These are phyloP conservation scores for Triticum timopheevii DNA, from an alignment of 176 grass and related monocot species.

Conservation along the genomic window DNA sequence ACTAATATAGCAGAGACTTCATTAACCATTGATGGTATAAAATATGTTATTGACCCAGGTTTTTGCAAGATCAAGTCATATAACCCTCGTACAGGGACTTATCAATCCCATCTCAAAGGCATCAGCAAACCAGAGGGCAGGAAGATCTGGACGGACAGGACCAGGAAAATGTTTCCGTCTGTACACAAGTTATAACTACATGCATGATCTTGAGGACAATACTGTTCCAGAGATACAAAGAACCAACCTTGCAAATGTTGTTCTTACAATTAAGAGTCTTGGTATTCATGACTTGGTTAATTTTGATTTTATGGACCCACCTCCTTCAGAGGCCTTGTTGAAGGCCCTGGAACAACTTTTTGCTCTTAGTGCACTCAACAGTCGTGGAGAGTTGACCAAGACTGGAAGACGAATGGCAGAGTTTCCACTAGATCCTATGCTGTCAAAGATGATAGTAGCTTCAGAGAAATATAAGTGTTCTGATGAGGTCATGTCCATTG, in stretches of 20 bases:
- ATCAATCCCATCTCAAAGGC: conserved; percentile 94
- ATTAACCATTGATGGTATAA: conserved; percentile 95
- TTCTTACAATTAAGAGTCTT: conserved; percentile 89
- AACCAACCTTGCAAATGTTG: conserved; percentile 90
- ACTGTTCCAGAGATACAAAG: conserved; percentile 90
- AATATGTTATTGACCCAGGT: conserved; percentile 93
- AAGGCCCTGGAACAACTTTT: conserved; percentile 93
- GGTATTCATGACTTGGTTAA: conserved; percentile 97
- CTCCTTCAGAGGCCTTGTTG: conserved; percentile 83
- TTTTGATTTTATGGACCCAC: conserved; percentile 99
- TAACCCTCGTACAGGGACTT: conserved; percentile 82
- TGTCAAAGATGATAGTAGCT: conserved; percentile 90
- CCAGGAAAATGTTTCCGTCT: conserved; percentile 94
- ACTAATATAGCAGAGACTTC: conserved; percentile 98
- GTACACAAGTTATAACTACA: conserved; percentile 85
- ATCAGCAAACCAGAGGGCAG: conserved; percentile 87
- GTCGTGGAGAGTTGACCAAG: conserved; percentile 89
- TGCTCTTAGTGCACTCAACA: conserved; percentile 89
- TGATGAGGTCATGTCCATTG: conserved; percentile 78
- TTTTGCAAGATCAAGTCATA: conserved; percentile 96
- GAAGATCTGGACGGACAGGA: conserved; percentile 89
- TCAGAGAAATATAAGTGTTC: conserved; percentile 91
- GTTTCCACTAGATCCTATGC: conserved; percentile 93
- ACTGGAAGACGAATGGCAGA: conserved; percentile 96
- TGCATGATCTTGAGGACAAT: conserved; percentile 91